Conservation (phyloP, 345 rosid species). For the Citrus glauca region DNA sequence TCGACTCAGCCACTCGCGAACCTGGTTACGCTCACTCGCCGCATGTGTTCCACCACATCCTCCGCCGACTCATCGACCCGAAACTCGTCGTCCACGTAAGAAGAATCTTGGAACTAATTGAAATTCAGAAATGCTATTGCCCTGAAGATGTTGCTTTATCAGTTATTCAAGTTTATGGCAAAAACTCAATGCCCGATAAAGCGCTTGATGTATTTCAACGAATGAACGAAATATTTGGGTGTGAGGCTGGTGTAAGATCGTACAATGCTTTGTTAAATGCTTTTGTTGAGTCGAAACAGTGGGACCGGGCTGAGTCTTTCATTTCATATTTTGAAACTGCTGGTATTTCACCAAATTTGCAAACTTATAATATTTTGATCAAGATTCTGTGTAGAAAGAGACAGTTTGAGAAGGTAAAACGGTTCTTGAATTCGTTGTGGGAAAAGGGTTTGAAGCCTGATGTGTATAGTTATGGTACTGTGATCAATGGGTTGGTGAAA, state of each 20-base stretch:
- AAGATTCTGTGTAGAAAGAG: constrained; percentile 69
- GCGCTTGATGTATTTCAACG: constrained; percentile 60
- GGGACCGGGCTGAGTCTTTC: constrained; percentile 56
- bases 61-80: constrained; percentile 60
- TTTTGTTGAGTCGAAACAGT: constrained; percentile 49
- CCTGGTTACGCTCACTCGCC: constrained; percentile 57
- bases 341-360: constrained; percentile 62
- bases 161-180: constrained; percentile 60
- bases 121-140: constrained; percentile 55
- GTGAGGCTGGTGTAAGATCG: constrained; percentile 71
- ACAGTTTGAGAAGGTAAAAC: constrained; percentile 50
- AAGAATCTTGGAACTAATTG: constrained; percentile 56
- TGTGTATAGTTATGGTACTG: constrained; percentile 56
- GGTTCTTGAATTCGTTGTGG: constrained; percentile 61
- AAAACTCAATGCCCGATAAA: constrained; percentile 52
- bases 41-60: constrained; percentile 67
- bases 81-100: constrained; percentile 40
- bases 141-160: constrained; percentile 72
- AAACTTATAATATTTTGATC: constrained; percentile 67
- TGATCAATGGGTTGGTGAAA: constrained; percentile 52
- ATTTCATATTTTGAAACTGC: constrained; percentile 40
- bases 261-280: constrained; percentile 62
- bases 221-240: constrained; percentile 65
- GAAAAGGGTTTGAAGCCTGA: constrained; percentile 45
- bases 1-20: constrained; percentile 59